Base-by-base conservation (phyloP, 1,139 yeast genomes). In the Ashbya aceris region DNA sequence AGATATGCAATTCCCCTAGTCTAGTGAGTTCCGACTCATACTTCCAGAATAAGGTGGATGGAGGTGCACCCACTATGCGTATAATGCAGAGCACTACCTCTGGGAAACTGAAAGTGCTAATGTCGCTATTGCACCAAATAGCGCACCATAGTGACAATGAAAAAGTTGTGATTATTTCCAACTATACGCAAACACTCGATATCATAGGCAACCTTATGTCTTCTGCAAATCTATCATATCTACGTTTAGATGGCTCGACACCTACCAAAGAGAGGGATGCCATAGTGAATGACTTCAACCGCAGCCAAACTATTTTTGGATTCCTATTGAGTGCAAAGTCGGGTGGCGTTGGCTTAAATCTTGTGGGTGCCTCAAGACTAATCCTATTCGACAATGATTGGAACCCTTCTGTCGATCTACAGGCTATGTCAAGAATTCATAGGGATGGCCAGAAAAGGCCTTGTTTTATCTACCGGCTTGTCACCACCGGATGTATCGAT, bases 381-480 rank as follows among this genome's bases (percentile, higher is more conserved):
- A 72, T 91, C 2, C 64, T 91, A 20, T 83, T 83, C 55, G 97
- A 87, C 55, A 83, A 89, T 47, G 96, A 87, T 56, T 85, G 95
- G 95, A 91, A 93, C 51, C 98, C 98, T 0, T 77, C 96, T 0
- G 74, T 83, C 9, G 99, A 91, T 60, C 62, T 83, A 27, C 99
- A 91, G 61, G 95, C 97, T 0, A 86, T 91, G 95, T 95, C 96
- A 1, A 67, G 99, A 48, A 81, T 91, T 5, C 96, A 89, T 56
- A 69, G 99, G 50, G 96, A 91, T 60, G 98, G 98, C 0, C 98
- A 91, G 59, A 72, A 64, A 41, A 72, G 66, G 40, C 89, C 87
- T 0, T 94, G 89, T 8, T 83, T 67, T 56, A 80, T 91, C 27
- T 93, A 91, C 58, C 70, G 98, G 49, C 62, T 91, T n/a, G 65